Evolutionary conservation across 2,329 filamentous ascomycete genomes (phyloP), one percentile per base, ranked within the genome.

Genomic region (Penicillium sp.): DNA sequence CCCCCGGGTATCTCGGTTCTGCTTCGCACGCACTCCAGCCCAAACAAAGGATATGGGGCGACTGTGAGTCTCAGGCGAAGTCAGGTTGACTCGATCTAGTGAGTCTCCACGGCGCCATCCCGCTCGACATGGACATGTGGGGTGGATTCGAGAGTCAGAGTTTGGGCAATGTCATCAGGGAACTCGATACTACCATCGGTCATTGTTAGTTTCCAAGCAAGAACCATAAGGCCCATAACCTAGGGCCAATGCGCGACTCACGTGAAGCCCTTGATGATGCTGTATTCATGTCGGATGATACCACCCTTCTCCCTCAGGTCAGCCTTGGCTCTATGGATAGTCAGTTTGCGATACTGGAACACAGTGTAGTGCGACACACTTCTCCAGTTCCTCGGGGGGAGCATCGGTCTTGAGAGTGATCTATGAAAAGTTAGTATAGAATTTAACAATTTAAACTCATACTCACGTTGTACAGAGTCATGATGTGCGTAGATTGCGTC

Each of bases 241-340:
- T 3, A 21, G 34, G 14, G 4, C 14, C 16, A 32, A 18, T 46
- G 32, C 54, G 24, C 32, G 44, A 81, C 89, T 64, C 85, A 97
- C 93, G 89, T 87, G 79, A 97, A 97, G 54, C 88, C 92, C 79
- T 93, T 95, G 82, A 96, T 92, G 66, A 96, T 77, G 57, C 78
- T 87, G 81, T 90, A 96, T 73, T 94, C 89, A 65, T 94, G 86
- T 51, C 78, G 84, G 77, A 97, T 94, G 74, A 84, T 85, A 71
- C 92, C 93, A 69, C 93, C 93, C 71, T 93, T 85, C 40, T 88
- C 82, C 56, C 72, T 77, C 64, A 87, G 89, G 55, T 87, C 78
- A 72, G 92, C 78, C 85, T 96, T 96, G 57, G 89, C 88, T 48
- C 89, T 92, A 66, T 16, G 38, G 42, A 24, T 36, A 16, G 29